Conservation (phyloP, 805 yeast genomes). For the Isabelozyma gotoi region DNA sequence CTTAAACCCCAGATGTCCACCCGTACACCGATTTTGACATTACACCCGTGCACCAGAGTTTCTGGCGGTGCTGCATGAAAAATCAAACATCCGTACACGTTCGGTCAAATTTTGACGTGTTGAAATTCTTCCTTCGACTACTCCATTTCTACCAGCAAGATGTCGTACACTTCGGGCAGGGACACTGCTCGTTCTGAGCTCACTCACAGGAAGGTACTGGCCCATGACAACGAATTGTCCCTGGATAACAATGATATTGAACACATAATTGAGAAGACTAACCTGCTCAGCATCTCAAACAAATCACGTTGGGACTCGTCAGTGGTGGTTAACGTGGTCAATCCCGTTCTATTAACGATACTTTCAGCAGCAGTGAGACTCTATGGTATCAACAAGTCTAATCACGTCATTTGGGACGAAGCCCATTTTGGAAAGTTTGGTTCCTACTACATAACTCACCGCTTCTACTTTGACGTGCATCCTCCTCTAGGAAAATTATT, state of each 20-base stretch:
- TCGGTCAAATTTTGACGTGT: no score
- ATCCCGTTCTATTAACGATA: slow-evolving; percentile 35
- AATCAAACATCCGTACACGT: no score
- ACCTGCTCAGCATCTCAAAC: neutral
- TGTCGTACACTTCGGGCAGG: neutral
- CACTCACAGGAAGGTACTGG: neutral
- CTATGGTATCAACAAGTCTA: slow-evolving; percentile 68
- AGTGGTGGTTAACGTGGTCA: slow-evolving; percentile 14
- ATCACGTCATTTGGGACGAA: slow-evolving; percentile 92
- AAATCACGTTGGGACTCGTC: neutral
- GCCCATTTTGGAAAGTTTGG: slow-evolving; percentile 98
- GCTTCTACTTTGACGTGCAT: slow-evolving; percentile 93
- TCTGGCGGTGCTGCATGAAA: no score
- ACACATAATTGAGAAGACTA: slow-evolving; percentile 4
- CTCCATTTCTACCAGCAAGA: neutral
- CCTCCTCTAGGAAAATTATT: slow-evolving; percentile 96
- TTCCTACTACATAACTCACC: slow-evolving; percentile 81
- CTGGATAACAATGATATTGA: slow-evolving; percentile 2
- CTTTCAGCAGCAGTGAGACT: slow-evolving; percentile 56
- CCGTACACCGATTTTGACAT: no score
- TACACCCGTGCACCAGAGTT: no score
- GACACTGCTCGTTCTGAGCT: neutral
- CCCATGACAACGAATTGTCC: neutral
- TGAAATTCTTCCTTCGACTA: no score
- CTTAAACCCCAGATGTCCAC: no score